Base-by-base conservation (phyloP, 257 asterid genomes). In the Coffea canephora region DNA sequence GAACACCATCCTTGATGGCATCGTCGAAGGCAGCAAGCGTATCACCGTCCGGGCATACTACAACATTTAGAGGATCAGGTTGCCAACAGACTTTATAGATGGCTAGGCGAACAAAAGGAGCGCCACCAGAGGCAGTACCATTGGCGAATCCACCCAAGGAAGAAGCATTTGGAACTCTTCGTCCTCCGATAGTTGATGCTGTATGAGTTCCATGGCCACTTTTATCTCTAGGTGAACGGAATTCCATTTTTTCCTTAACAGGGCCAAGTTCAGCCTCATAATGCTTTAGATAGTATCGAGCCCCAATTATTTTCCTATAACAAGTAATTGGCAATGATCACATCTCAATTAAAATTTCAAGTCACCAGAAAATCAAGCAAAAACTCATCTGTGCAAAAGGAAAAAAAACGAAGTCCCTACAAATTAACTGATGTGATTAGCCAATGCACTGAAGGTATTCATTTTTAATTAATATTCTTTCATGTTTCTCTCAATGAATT, bases 131-230 rank as follows among this genome's bases (percentile, higher is more conserved):
- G 16, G 88, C 90, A 0, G 79, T 85, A 69, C 90, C 92, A 0
- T 36, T 39, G 54, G 85, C 90, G 15, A 87, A 80, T 2, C 90
- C 89, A 4, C 90, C 89, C 16, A 84, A 10, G 5, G 84, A 83
- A 23, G 89, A 65, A 45, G 86, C 90, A 27, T 82, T 71, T 27
- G 64, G 43, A 2, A 85, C 86, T 48, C 81, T 75, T 64, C 88
- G 82, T 59, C 90, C 92, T 6, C 88, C 92, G 6, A 83, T 69
- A 2, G 89, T 89, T 23, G 86, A 82, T 18, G 92, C 57, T 6
- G 90, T 78, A 83, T 89, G 92, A 36, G 88, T 89, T 0, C 91
- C 91, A 69, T 88, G 91, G 23, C 91, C 87, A 48, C 81, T 14
- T 36, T 50, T 45, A 52, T 88, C 91, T 12, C 92, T 77, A 0